These are phyloP conservation scores for Cyclocybe aegerita DNA, from an alignment of 768 basidiomycete genomes.

Conservation along the genomic window DNA sequence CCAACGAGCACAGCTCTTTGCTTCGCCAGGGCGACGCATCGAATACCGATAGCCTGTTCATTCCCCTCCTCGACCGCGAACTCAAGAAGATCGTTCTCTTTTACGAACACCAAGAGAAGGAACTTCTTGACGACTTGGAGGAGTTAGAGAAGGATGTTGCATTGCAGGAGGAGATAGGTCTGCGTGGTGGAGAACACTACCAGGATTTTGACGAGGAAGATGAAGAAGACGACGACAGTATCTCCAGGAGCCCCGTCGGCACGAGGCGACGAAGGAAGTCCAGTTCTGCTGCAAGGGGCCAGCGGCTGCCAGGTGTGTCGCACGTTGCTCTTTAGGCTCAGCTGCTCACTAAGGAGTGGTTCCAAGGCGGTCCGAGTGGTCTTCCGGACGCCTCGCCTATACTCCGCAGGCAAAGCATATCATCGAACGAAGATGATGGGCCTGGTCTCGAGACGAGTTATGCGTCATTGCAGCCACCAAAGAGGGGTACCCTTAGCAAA, in stretches of 20 bases:
- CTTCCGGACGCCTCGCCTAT: slow-evolving; percentile 2
- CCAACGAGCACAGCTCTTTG: slow-evolving; percentile 59
- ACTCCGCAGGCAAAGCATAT: slow-evolving; percentile 42
- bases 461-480: slow-evolving; percentile 9
- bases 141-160: slow-evolving; percentile 57
- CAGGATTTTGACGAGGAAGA: slow-evolving; percentile 63
- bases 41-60: slow-evolving; percentile 60
- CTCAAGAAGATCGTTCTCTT: slow-evolving; percentile 78
- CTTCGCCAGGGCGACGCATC: slow-evolving; percentile 37
- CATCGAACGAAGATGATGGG: slow-evolving; percentile 45
- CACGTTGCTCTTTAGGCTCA: slow-evolving; percentile 1
- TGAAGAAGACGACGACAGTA: slow-evolving; percentile 45
- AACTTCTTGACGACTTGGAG: slow-evolving; percentile 60
- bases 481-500: slow-evolving; percentile 28
- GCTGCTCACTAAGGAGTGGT: background rate
- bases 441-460: slow-evolving; percentile 39
- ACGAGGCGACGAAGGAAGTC: slow-evolving; percentile 35
- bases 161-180: slow-evolving; percentile 60
- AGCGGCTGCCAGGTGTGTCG: slow-evolving; percentile 17
- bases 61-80: slow-evolving; percentile 78
- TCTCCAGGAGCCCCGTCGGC: slow-evolving; percentile 33
- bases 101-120: slow-evolving; percentile 75
- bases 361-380: slow-evolving; percentile 1
- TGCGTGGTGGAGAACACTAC: slow-evolving; percentile 50
- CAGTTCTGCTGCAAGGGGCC: slow-evolving; percentile 22